A percentile compares a stretch with the other conserved stretches of the same genome.
phyloP scores from a whole-genome alignment of 495 filamentous ascomycete species.

The Penicillium subrubescens region DNA sequence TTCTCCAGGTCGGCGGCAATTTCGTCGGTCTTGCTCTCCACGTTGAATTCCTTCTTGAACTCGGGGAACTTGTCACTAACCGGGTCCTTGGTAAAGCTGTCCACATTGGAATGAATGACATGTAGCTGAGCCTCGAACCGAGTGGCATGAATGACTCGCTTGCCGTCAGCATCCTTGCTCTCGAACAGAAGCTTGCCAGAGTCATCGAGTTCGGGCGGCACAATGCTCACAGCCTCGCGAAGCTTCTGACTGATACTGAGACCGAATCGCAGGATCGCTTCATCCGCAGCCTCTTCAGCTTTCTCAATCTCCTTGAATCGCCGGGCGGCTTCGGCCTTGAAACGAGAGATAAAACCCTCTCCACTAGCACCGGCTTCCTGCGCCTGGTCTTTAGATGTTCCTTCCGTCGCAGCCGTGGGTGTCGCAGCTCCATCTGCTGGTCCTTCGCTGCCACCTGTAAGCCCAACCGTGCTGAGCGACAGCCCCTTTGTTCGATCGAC shows the following conservation, averaged over 20 bases:
- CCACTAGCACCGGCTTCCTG: slow-evolving; percentile 64
- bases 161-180: slow-evolving; percentile 86
- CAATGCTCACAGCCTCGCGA: slow-evolving; percentile 85
- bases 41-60: slow-evolving; percentile 77
- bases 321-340: slow-evolving; percentile 79
- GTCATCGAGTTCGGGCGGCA: slow-evolving; percentile 59
- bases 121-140: slow-evolving; percentile 96
- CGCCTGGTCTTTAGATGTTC: slow-evolving; percentile 39
- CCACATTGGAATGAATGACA: slow-evolving; percentile 82
- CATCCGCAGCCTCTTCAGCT: slow-evolving; percentile 96
- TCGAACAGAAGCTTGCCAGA: slow-evolving; percentile 73
- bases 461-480: slow-evolving; percentile 58
- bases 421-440: slow-evolving; percentile 39
- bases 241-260: slow-evolving; percentile 89
- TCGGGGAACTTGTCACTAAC: slow-evolving; percentile 69
- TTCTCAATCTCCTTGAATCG: slow-evolving; percentile 88
- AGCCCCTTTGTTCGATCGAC: slow-evolving; percentile 72
- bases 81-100: slow-evolving; percentile 85
- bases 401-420: slow-evolving; percentile 35
- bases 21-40: slow-evolving; percentile 81
- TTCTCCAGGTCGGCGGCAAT: slow-evolving; percentile 83
- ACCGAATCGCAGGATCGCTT: slow-evolving; percentile 91
- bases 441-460: slow-evolving; percentile 29
- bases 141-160: slow-evolving; percentile 88
- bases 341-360: slow-evolving; percentile 78